These are phyloP conservation scores for Pseudogymnoascus sp. DNA, from an alignment of 2,329 filamentous ascomycete species.

Conservation along the genomic window DNA sequence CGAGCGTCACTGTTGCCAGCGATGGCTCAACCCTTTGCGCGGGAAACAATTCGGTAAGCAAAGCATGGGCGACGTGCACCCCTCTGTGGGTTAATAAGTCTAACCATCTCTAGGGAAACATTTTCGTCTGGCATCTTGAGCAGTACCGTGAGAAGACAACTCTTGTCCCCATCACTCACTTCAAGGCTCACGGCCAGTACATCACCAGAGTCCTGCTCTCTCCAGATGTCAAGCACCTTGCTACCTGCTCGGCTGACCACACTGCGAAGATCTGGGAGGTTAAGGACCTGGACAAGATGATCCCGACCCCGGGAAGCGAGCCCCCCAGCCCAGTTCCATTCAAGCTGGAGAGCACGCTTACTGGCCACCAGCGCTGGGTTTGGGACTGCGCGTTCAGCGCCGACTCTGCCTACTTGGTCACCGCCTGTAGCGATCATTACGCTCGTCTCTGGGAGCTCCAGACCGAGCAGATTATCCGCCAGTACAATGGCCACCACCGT, in stretches of 20 bases:
- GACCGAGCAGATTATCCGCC: slow-evolving; percentile 63
- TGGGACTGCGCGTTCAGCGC: slow-evolving; percentile 75
- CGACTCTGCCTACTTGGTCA: slow-evolving; percentile 67
- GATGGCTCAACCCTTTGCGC: slow-evolving; percentile 91
- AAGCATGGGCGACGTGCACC: slow-evolving; percentile 28
- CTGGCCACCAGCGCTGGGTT: slow-evolving; percentile 70
- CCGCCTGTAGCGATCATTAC: slow-evolving; percentile 69
- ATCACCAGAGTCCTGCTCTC: slow-evolving; percentile 69
- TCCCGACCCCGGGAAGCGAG: slow-evolving; percentile 21
- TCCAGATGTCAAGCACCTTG: slow-evolving; percentile 67
- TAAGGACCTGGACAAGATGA: slow-evolving; percentile 55
- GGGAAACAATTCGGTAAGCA: slow-evolving; percentile 75
- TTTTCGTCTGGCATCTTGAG: slow-evolving; percentile 93
- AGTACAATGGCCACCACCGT: slow-evolving; percentile 71
- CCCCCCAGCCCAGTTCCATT: slow-evolving; percentile 37
- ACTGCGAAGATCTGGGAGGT: slow-evolving; percentile 96
- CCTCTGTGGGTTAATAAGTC: slow-evolving; percentile 5
- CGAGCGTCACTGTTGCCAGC: slow-evolving; percentile 91
- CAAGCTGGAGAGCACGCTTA: slow-evolving; percentile 62
- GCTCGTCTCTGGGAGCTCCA: slow-evolving; percentile 66
- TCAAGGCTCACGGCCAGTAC: slow-evolving; percentile 66
- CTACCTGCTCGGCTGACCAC: slow-evolving; percentile 69
- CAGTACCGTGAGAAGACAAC: slow-evolving; percentile 63
- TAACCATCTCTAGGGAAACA: slow-evolving; percentile 63
- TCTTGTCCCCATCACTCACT: slow-evolving; percentile 65